These are phyloP conservation scores for Hypoxylon sp. DNA, from an alignment of 2,329 filamentous ascomycete species.

Conservation along the genomic window DNA sequence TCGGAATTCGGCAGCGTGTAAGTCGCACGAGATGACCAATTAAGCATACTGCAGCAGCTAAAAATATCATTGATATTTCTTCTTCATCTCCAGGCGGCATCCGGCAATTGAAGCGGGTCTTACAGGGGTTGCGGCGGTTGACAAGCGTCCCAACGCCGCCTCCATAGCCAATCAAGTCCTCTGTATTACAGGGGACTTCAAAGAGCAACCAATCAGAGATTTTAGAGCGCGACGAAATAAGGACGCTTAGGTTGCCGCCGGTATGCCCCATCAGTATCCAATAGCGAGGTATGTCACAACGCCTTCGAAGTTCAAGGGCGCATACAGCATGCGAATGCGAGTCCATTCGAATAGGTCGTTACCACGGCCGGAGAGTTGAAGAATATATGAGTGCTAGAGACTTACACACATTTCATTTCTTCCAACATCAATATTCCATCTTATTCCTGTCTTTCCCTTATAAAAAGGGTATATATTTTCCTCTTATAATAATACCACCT, in stretches of 20 bases:
- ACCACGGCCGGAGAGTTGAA: background rate
- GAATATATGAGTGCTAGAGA: conserved; percentile 15
- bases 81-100: conserved; percentile 21
- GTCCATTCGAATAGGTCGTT: conserved; percentile 25
- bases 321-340: conserved; percentile 13
- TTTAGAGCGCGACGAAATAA: background rate
- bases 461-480: background rate
- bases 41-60: conserved; percentile 9
- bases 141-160: conserved; percentile 1
- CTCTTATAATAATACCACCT: conserved; percentile 13
- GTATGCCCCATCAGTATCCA: conserved; percentile 19
- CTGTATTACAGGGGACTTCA: conserved; percentile 27
- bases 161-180: conserved; percentile 39
- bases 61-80: conserved; percentile 20
- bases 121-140: conserved; percentile 41
- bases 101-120: conserved; percentile 8
- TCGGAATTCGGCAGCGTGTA: conserved; percentile 27
- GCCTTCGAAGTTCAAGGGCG: conserved; percentile 14
- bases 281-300: conserved; percentile 28
- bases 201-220: conserved; percentile 37
- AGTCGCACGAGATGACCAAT: conserved; percentile 21
- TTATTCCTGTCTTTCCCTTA: conserved; percentile 1
- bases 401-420: background rate
- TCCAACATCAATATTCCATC: background rate
- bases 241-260: conserved; percentile 33